Evolutionary conservation across 768 basidiomycete species (phyloP), one percentile per base, ranked within the genome.

Genomic region (Boletus reticulatus): DNA sequence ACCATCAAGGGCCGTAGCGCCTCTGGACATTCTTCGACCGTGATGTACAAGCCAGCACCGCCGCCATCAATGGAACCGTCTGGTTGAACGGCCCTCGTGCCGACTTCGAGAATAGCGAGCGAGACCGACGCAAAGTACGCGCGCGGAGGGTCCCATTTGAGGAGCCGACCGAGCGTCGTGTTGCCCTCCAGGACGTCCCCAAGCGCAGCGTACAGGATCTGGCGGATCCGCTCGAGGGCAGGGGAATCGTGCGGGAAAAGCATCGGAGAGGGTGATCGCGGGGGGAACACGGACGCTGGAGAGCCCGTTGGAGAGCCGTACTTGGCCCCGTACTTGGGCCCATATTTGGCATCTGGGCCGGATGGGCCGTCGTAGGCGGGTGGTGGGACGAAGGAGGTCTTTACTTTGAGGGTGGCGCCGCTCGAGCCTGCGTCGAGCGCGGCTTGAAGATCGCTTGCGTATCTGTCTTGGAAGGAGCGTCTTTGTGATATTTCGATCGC

Each of bases 401-500:
- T 83, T 6, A 69, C 67, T 50, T 76, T 75, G 17, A 72, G 63
- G 1, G 68, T 61, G 4, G 73, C 54, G 22, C 68, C 68, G 0
- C 68, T 58, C 0, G 48, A 57, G 4, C 88, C 86, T 0, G 85
- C 80, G 62, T 93, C 89, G 43, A 94, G 75, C 0, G 88, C 91
- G 2, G 86, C 88, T 66, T 94, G 90, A 3, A 94, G 70, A 67
- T 90, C 92, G 2, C 71, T 62, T 0, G 83, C 84, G 63, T 88
- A 94, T 10, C 88, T 76, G 59, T 90, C 84, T 68, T 94, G 92
- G 72, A 94, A 94, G 0, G 88, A 85, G 20, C 92, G 75, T 6
- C 92, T 72, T 70, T 92, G 90, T 53, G 88, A 87, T 59, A 94
- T 92, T 64, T 94, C 92, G 46, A 94, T 91, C 0, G 90, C 88